Percentiles rank a stretch among this genome's conserved stretches.
Evolutionary conservation across 202 grass and related monocot genomes (phyloP).

Genomic region (Saccharum hybrid): DNA sequence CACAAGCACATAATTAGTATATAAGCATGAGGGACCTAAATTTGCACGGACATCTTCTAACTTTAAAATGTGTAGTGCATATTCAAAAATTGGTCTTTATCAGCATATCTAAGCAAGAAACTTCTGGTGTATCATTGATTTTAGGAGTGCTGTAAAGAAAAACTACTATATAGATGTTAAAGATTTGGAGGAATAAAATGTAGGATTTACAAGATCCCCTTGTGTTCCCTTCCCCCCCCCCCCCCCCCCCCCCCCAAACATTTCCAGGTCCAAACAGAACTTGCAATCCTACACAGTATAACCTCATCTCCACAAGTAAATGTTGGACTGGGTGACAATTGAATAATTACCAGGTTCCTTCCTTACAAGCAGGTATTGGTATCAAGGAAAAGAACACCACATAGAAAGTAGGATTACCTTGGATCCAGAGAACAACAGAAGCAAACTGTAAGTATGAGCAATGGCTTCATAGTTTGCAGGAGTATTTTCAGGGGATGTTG

Average conservation of each 20-base stretch:
- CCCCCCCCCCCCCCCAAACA: background rate
- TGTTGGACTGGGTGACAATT: slow-evolving; percentile 1
- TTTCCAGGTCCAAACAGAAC: slow-evolving; percentile 29
- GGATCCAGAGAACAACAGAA: slow-evolving; percentile 80
- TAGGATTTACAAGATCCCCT: background rate
- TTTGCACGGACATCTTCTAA: slow-evolving; percentile 13
- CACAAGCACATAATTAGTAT: too few relatives aligned
- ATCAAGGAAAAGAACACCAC: slow-evolving; percentile 29
- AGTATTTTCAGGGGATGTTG: slow-evolving; percentile 74
- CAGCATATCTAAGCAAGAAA: slow-evolving; percentile 17
- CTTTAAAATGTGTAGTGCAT: slow-evolving; percentile 12
- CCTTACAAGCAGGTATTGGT: slow-evolving; percentile 24
- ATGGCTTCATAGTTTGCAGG: slow-evolving; percentile 97
- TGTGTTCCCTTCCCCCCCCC: background rate
- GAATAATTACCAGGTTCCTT: slow-evolving; percentile 22
- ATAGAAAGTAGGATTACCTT: slow-evolving; percentile 62
- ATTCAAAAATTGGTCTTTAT: slow-evolving; percentile 11
- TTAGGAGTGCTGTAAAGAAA: background rate
- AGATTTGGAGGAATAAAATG: background rate
- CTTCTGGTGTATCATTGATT: background rate
- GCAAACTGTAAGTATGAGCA: slow-evolving; percentile 94
- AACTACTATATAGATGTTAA: background rate
- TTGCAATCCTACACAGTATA: background rate
- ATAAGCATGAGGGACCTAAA: background rate
- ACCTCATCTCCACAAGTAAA: slow-evolving; percentile 10